These are phyloP conservation scores for Fusarium chlamydosporum DNA, from an alignment of 2,329 filamentous ascomycete genomes.

Conservation along the genomic window DNA sequence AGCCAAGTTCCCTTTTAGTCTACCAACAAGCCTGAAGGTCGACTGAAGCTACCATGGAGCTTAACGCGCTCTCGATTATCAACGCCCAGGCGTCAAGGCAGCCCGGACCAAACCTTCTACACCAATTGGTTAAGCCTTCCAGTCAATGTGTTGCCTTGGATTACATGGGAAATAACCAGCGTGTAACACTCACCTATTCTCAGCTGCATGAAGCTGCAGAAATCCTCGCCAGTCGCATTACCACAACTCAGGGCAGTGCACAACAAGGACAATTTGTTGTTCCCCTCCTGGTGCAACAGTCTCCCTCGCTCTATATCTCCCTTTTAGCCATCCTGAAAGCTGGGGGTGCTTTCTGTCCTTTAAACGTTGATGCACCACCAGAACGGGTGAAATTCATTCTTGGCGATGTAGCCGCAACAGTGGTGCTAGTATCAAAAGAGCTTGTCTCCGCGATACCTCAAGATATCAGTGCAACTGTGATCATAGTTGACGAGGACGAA, in stretches of 20 bases:
- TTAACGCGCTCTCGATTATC: constrained; percentile 59
- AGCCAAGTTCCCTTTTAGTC: constrained; percentile 10
- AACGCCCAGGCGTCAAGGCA: constrained; percentile 61
- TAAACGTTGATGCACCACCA: constrained; percentile 81
- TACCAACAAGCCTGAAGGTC: constrained; percentile 10
- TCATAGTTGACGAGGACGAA: constrained; percentile 56
- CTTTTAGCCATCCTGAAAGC: constrained; percentile 83
- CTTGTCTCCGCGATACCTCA: constrained; percentile 60
- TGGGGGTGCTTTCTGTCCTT: constrained; percentile 87
- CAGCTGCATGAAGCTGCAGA: constrained; percentile 72
- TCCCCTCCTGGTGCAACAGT: constrained; percentile 84
- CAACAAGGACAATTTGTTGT: constrained; percentile 66
- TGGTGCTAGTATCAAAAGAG: constrained; percentile 75
- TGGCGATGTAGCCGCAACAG: constrained; percentile 77
- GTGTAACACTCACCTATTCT: constrained; percentile 69
- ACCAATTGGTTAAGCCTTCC: constrained; percentile 70
- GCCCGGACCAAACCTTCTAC: constrained; percentile 62
- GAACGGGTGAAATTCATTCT: constrained; percentile 86
- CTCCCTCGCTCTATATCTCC: constrained; percentile 81
- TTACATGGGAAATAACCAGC: constrained; percentile 48
- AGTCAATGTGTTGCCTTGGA: constrained; percentile 52
- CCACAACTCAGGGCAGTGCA: constrained; percentile 18
- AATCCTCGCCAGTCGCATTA: constrained; percentile 67
- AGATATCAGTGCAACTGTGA: constrained; percentile 52
- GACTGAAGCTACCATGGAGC: constrained; percentile 47